A percentile compares a stretch with the other conserved stretches of the same genome.
phyloP scores from a whole-genome alignment of 192 early-diverging fungal species.

The Cetraspora pellucida region DNA sequence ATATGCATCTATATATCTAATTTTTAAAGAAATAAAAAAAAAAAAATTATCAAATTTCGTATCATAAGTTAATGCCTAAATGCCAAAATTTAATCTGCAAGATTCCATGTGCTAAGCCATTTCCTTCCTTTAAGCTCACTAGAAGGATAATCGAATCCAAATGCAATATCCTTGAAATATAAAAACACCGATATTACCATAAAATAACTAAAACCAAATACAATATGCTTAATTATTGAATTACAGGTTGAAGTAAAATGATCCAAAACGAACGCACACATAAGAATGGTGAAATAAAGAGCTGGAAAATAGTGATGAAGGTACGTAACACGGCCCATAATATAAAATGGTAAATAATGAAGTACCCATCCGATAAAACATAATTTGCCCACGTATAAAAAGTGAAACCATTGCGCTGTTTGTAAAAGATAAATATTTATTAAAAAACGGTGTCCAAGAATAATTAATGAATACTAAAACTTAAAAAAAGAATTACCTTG shows the following conservation, averaged over 20 bases:
- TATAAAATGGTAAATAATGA: constrained; percentile 92
- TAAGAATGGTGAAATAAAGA: constrained; percentile 89
- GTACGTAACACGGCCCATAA: constrained; percentile 97
- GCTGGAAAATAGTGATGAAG: constrained; percentile 98
- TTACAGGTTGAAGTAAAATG: constrained; percentile 49
- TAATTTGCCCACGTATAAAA: constrained; percentile 70
- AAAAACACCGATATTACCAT: constrained; percentile 60
- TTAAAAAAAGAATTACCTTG: background rate
- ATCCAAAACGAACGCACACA: constrained; percentile 75
- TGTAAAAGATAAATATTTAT: background rate
- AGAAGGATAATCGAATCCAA: constrained; percentile 77
- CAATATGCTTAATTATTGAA: constrained; percentile 32
- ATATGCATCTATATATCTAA: too few species aligned
- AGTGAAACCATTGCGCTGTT: constrained; percentile 66
- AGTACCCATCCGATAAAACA: constrained; percentile 88
- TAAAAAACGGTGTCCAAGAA: constrained; percentile 16
- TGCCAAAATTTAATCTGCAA: constrained; percentile 55
- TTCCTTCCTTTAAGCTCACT: constrained; percentile 54
- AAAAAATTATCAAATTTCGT: too few species aligned
- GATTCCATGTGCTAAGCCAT: constrained; percentile 83
- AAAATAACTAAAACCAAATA: constrained; percentile 51
- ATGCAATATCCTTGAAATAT: constrained; percentile 80
- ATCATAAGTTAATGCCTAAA: too few species aligned
- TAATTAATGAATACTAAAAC: background rate
- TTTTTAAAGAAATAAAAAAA: too few species aligned